A percentile compares a stretch with the other conserved stretches of the same genome.
Evolutionary conservation across 2,329 filamentous ascomycete species (phyloP).

Genomic region (Chalaropsis ovoidea): DNA sequence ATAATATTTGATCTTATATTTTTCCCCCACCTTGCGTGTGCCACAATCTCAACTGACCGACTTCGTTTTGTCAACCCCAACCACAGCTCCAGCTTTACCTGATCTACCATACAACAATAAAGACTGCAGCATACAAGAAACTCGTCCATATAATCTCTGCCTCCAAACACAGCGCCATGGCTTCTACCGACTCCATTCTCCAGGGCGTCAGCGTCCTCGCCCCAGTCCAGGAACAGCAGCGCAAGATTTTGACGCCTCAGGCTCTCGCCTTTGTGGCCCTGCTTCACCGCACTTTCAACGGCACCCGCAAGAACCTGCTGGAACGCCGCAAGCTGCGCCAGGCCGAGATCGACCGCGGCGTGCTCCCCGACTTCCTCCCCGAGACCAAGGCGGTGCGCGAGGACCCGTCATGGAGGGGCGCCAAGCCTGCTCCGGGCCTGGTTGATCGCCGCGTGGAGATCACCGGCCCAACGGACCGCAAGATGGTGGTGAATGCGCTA

Average conservation of each 20-base stretch:
- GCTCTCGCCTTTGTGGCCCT: conserved; percentile 87
- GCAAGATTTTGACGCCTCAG: conserved; percentile 84
- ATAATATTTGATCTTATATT: background rate
- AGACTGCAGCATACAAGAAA: background rate
- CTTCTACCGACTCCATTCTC: conserved; percentile 63
- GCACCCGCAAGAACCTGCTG: conserved; percentile 74
- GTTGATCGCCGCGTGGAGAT: conserved; percentile 94
- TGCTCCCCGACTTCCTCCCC: conserved; percentile 84
- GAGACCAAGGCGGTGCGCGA: conserved; percentile 95
- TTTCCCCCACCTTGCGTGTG: background rate
- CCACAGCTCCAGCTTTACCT: background rate
- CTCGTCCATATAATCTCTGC: conserved; percentile 29
- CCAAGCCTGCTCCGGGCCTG: conserved; percentile 80
- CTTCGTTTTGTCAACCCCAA: background rate
- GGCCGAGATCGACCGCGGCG: conserved; percentile 82
- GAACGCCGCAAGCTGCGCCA: conserved; percentile 79
- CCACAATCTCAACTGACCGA: background rate
- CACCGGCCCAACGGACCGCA: conserved; percentile 90
- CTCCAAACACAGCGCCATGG: conserved; percentile 40
- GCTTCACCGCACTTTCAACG: conserved; percentile 90
- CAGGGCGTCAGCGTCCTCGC: conserved; percentile 83
- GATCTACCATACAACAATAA: background rate
- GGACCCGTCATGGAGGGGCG: conserved; percentile 85
- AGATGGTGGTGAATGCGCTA: conserved; percentile 97
- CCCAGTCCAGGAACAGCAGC: conserved; percentile 62